Base-by-base conservation (phyloP, 257 asterid species). In the Solanum chiquidenum region DNA sequence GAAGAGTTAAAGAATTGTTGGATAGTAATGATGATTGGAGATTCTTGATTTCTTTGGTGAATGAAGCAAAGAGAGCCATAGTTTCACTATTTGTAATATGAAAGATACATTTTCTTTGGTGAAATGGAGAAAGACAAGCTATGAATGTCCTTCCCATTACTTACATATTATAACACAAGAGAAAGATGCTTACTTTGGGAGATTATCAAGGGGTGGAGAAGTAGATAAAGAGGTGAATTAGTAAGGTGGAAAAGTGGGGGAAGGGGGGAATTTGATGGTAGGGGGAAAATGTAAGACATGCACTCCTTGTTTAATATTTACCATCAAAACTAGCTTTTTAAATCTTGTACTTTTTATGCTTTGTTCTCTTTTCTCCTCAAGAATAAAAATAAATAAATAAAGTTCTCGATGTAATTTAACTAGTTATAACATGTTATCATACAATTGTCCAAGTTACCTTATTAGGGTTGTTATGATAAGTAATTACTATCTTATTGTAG, bases 61-160 rank as follows among this genome's bases (percentile, higher is more conserved):
- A 38, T 3, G 90, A 89, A 69, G 85, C 80, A 38, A 89, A 82
- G 7, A 86, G 29, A 68, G 80, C 58, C 16, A 40, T 83, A 23
- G 20, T 40, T 46, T 89, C 85, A 38, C 85, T 60, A 33, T 74
- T 85, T 85, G 58, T 85, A 64, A 82, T 34, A 85, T 66, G 29
- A 14, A 14, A 33, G 9, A 66, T 33, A n/a, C 71, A 37, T 79
- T 85, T 79, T 55, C 77, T 64, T 21, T 33, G 42, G 34, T 71
- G 90, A 69, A 86, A 89, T 14, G 33, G 85, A 35, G 71, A 79
- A 38, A 89, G 76, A 82, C 89, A 82, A 82, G 87, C 68, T 31
- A 82, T 27, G 71, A 31, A 86, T 46, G 42, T 73, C 62, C 40
- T 80, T 49, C 64, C 85, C 66, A 80, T 80, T 73, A 73, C 14